Evolutionary conservation across 1,139 yeast species (phyloP), one percentile per base, ranked within the genome.

Genomic region (Saccharomyces hybrid): DNA sequence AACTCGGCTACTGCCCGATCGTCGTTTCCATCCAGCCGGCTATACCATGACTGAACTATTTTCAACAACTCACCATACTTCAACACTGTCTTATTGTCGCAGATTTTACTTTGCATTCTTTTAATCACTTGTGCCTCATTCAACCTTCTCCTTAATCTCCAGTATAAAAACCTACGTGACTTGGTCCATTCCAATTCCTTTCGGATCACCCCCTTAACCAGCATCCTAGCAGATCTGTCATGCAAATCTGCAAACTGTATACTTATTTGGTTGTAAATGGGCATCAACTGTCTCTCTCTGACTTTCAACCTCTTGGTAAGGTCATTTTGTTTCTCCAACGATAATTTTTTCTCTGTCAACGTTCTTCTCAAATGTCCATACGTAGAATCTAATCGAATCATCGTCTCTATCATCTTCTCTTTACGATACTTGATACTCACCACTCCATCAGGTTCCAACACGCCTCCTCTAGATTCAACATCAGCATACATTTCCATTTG

Each of bases 371-470:
- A 78, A 47, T 78, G 81, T 57, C 82, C 82, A 72, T 90, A 93
- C 50, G 80, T 79, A 47, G 81, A 75, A 70, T 93, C 99, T 62
- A 93, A 78, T 74, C 99, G 85, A 62, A 81, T 19, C 23, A 19
- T 19, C 4, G 23, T 19, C 23, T 19, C 23, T 19, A 19, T 19
- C 23, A 19, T 19, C 76, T 90, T 91, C 70, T 90, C 97, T 67
- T 95, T 87, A 75, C 97, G 85, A 78, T 86, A 93, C 76, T 93
- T 93, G 75, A 93, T 89, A 70, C 98, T 97, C 68, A 93, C 99
- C 90, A 93, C 88, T 73, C 99, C 99, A 71, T 91, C 97, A 53
- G 99, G 98, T 76, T 93, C 99, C 70, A 95, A 78, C 58, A 95
- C 97, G 82, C 99, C 98, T 48, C 93, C 99, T 73, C 99, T 83